Percentiles rank a stretch among this genome's conserved stretches.
Evolutionary conservation across 1,139 yeast genomes (phyloP).

Genomic region (Candida pseudoviswanathii): DNA sequence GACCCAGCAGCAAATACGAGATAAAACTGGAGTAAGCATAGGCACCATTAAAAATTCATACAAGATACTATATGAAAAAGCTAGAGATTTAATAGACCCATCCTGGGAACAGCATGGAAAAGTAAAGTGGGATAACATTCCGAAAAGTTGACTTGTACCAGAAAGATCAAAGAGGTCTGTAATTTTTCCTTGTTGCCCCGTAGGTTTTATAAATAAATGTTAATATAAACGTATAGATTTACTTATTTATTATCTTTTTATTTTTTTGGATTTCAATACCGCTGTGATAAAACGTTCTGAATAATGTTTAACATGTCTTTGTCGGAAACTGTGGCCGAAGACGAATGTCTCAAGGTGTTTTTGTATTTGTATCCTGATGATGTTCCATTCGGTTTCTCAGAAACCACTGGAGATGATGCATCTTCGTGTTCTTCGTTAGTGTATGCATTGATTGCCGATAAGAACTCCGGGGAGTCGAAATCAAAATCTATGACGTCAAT

Average conservation of each 20-base stretch:
- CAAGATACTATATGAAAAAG: slow-evolving; percentile 74
- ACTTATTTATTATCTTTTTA: neutral
- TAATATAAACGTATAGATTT: neutral
- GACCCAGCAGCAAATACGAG: slow-evolving; percentile 79
- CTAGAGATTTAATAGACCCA: slow-evolving; percentile 73
- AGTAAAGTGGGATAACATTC: slow-evolving; percentile 61
- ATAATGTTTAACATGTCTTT: slow-evolving; percentile 18
- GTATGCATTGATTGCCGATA: slow-evolving; percentile 11
- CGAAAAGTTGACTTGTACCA: slow-evolving; percentile 33
- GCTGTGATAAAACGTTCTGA: slow-evolving; percentile 8
- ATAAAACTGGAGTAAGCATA: slow-evolving; percentile 95
- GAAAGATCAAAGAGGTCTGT: neutral
- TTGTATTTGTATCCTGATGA: slow-evolving; percentile 14
- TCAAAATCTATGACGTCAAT: slow-evolving; percentile 28
- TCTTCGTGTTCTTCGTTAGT: neutral
- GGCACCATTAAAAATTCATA: slow-evolving; percentile 95
- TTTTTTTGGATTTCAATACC: neutral
- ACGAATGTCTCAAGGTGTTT: slow-evolving; percentile 19
- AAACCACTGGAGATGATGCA: neutral
- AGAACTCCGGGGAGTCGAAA: slow-evolving; percentile 33
- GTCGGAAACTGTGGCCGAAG: slow-evolving; percentile 14
- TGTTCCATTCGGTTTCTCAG: neutral
- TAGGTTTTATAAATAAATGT: neutral
- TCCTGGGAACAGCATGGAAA: slow-evolving; percentile 73
- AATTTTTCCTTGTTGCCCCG: neutral